Base-by-base conservation (phyloP, 2,329 filamentous ascomycete species). In the Penicillium expansum region DNA sequence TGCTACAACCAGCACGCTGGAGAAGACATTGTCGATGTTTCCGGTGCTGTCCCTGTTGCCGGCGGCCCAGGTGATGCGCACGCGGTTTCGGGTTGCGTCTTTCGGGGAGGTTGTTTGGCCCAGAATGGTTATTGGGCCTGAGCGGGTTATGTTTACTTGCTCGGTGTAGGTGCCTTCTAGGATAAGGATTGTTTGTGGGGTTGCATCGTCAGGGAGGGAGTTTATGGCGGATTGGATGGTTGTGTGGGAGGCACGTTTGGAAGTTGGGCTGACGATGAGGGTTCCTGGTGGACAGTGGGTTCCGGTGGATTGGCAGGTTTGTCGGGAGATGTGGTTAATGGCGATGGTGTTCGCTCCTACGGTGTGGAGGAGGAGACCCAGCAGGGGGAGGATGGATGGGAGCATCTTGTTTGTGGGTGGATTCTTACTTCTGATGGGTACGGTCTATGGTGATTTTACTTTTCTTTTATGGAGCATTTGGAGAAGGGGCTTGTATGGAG, bases 81-180 rank as follows among this genome's bases (percentile, higher is more conserved):
- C 85, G 0, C 67, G 69, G 61, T 84, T 82, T 45, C 73, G 69
- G 38, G 72, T 71, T 8, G 80, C 74, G 53, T 80, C 75, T 14
- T 78, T 76, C 4, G 81, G 79, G 2, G 69, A 63, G n/a, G 71
- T 64, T 1, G 81, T 84, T 59, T 83, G 77, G n/a, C 85, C 86
- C 0, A 88, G 77, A 7, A 88, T 76, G 29, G 83, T 86, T 7
- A 88, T 73, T 0, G 86, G 84, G 0, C 82, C 85, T 1, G 75
- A 70, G 1, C 86, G 83, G 4, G 86, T 88, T 57, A 88, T 77
- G 61, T 89, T 89, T 58, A 89, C 72, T 70, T 87, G 84, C 65
- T 88, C 86, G 1, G 75, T 82, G 64, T 88, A 88, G 57, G 77
- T 79, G 0, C 86, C 86, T 0, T 84, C 77, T 0, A 81, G 79